phyloP scores from a whole-genome alignment of 495 filamentous ascomycete species.

The Trichoderma parareesei region DNA sequence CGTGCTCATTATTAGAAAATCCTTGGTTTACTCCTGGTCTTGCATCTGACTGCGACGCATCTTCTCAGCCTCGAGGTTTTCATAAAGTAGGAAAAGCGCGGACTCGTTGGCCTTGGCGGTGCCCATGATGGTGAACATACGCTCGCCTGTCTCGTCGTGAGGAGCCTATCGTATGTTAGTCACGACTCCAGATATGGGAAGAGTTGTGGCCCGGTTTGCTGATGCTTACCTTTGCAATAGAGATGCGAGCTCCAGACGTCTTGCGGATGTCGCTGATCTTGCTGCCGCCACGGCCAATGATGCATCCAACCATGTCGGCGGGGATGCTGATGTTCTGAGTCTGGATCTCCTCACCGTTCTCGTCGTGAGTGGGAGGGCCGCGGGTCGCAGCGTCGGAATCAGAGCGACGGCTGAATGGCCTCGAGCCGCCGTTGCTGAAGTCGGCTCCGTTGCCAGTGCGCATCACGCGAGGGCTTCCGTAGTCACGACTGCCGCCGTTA shows the following conservation, averaged over 20 bases:
- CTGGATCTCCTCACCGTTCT: slow-evolving; percentile 95
- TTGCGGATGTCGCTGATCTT: slow-evolving; percentile 98
- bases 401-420: slow-evolving; percentile 65
- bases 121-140: slow-evolving; percentile 99
- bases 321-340: slow-evolving; percentile 99
- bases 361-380: slow-evolving; percentile 71
- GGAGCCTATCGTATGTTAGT: slow-evolving; percentile 45
- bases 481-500: slow-evolving; percentile 36
- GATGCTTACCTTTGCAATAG: slow-evolving; percentile 72
- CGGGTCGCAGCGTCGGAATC: slow-evolving; percentile 70
- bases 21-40: slow-evolving; percentile 54
- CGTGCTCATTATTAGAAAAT: not conserved
- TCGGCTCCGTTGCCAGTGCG: slow-evolving; percentile 96
- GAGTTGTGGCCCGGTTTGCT: not conserved
- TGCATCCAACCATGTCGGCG: slow-evolving; percentile 98
- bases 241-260: slow-evolving; percentile 91
- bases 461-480: slow-evolving; percentile 64
- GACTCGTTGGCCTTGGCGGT: slow-evolving; percentile 86
- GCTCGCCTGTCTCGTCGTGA: slow-evolving; percentile 93
- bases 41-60: slow-evolving; percentile 75
- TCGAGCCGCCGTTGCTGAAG: slow-evolving; percentile 72
- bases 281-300: slow-evolving; percentile 86
- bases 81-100: slow-evolving; percentile 90
- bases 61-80: slow-evolving; percentile 98
- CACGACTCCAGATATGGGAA: not conserved